Base-by-base conservation (phyloP, 1,284 basidiomycete genomes). In the Leccinum pachyderme region DNA sequence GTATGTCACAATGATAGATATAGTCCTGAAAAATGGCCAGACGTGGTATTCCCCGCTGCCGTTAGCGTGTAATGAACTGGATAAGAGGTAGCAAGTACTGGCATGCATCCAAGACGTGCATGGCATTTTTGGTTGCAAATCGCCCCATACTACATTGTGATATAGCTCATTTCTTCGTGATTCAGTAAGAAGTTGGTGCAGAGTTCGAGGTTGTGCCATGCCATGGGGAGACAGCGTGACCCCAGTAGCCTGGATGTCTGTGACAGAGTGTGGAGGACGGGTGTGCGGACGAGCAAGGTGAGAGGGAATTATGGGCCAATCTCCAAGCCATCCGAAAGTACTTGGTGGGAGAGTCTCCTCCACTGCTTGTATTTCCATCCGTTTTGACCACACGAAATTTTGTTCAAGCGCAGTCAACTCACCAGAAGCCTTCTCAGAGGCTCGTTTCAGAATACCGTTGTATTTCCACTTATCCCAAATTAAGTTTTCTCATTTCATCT, bases 1-100 rank as follows among this genome's bases (percentile, higher is more conserved):
- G 5, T 45, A 47, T n/a, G 54, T 55, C n/a, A 53, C 12, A 12
- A 53, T 55, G 8, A 75, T 63, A 5, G 65, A 68, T 18, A 69
- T 58, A 0, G 61, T 64, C 25, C 72, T 76, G 28, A 4, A 49
- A 13, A 9, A 27, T 13, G 2, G 6, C 55, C 35, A 57, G 27
- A 18, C 2, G 35, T 9, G n/a, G n/a, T 37, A 15, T 35, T n/a
- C 9, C 18, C 25, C 13, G 7, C 6, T 1, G 13, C 15, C n/a
- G 13, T n/a, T n/a, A n/a, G 8, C 4, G 7, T 5, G 5, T 4
- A 27, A 60, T 53, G 45, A n/a, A 63, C 58, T 35, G 55, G 41
- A 65, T 44, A 33, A 63, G 22, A 1, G 58, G 51, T 5, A 48
- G 8, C 9, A 63, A 25, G 29, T 54, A 27, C 5, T 54, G 33